Percentiles rank a stretch among this genome's conserved stretches.
phyloP scores from a whole-genome alignment of 2,329 filamentous ascomycete species.

The Teratosphaeria gauchensis region DNA sequence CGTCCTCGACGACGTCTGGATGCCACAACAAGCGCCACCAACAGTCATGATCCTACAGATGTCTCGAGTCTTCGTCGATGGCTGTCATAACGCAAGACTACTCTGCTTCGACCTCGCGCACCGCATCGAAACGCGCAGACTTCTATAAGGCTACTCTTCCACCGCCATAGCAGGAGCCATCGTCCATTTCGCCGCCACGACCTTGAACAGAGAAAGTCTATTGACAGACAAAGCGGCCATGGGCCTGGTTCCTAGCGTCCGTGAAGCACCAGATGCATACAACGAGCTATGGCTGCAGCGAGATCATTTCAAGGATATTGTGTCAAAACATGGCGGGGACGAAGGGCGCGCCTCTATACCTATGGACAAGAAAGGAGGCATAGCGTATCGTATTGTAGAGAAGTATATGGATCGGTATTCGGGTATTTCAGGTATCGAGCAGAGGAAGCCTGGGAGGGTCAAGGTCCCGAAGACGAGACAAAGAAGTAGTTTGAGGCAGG shows the following conservation, averaged over 20 bases:
- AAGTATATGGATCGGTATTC: too few species aligned
- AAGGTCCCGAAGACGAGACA: not conserved
- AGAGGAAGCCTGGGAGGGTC: not conserved
- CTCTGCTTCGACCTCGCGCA: not conserved
- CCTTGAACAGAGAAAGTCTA: not conserved
- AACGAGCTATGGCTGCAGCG: not conserved
- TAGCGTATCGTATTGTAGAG: not conserved
- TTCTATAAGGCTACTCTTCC: not conserved
- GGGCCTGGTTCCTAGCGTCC: not conserved
- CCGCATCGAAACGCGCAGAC: not conserved
- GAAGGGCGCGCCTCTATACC: not conserved
- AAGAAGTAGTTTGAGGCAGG: not conserved
- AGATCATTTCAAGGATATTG: not conserved
- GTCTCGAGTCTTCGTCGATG: not conserved
- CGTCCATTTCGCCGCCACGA: not conserved
- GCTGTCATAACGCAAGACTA: not conserved
- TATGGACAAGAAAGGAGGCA: not conserved
- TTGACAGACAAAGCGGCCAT: not conserved
- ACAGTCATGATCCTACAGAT: not conserved
- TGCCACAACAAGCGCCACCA: not conserved
- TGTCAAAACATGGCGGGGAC: not conserved
- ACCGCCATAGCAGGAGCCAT: not conserved
- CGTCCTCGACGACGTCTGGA: not conserved
- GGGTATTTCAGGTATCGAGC: too few species aligned
- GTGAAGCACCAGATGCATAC: not conserved